Percentiles rank a stretch among this genome's conserved stretches.
Evolutionary conservation across 257 asterid genomes (phyloP).

Genomic region (Euphrasia confusa): DNA sequence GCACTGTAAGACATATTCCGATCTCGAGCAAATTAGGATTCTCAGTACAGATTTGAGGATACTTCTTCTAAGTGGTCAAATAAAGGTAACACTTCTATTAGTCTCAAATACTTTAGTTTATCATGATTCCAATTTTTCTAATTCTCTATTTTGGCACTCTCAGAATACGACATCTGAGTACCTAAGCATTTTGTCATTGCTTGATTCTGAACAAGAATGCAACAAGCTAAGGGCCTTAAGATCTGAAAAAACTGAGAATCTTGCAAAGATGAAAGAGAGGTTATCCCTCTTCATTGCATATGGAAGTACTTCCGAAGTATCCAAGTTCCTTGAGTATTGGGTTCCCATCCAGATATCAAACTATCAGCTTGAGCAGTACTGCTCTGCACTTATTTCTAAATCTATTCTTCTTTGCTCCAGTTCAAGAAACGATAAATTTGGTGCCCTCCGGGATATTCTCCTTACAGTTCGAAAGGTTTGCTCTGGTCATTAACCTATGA

Average conservation of each 20-base stretch:
- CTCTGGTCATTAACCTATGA: conserved; percentile 8
- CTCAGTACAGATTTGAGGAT: conserved; percentile 42
- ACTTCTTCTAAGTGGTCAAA: conserved; percentile 48
- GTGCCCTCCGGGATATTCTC: conserved; percentile 62
- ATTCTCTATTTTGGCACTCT: conserved; percentile 17
- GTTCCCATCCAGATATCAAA: conserved; percentile 73
- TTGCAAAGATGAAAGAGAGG: conserved; percentile 42
- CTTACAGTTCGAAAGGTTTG: conserved; percentile 70
- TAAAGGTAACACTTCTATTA: conserved; percentile 38
- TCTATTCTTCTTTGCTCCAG: conserved; percentile 49
- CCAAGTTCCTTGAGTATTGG: conserved; percentile 86
- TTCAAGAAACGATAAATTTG: conserved; percentile 50
- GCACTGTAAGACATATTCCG: conserved; percentile 26
- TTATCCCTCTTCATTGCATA: conserved; percentile 36
- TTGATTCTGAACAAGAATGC: conserved; percentile 37
- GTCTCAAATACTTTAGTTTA: conserved; percentile 14
- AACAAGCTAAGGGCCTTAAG: conserved; percentile 36
- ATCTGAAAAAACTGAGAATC: conserved; percentile 39
- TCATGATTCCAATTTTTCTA: neutral
- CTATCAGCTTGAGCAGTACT: conserved; percentile 82
- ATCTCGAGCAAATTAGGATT: conserved; percentile 40
- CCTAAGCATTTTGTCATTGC: conserved; percentile 43
- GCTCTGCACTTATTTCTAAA: conserved; percentile 57
- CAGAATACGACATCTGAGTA: conserved; percentile 53
- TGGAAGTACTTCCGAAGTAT: conserved; percentile 33